Conservation (phyloP, 1,284 basidiomycete genomes). For the Malassezia caprae region DNA sequence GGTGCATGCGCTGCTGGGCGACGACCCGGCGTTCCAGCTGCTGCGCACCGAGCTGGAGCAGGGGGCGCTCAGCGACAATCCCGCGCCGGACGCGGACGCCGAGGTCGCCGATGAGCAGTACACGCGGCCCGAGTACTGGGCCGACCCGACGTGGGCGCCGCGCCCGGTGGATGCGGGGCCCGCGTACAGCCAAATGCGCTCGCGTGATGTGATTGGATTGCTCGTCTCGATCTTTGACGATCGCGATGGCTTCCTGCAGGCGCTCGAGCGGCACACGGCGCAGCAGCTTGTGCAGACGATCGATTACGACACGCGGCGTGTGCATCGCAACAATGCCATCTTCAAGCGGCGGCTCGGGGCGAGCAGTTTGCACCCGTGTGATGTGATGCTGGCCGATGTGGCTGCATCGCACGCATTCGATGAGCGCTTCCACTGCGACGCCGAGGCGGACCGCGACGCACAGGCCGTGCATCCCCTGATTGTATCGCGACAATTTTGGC, state of each 20-base stretch:
- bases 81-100: not conserved
- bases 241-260: slow-evolving; percentile 34
- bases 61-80: slow-evolving; percentile 3
- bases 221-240: slow-evolving; percentile 46
- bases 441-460: not conserved
- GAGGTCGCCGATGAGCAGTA: slow-evolving; percentile 3
- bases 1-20: slow-evolving; percentile 40
- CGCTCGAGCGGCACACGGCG: slow-evolving; percentile 41
- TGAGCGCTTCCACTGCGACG: slow-evolving; percentile 21
- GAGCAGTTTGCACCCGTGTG: slow-evolving; percentile 36
- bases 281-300: slow-evolving; percentile 36
- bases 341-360: slow-evolving; percentile 44
- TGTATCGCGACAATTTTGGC: slow-evolving; percentile 44
- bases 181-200: slow-evolving; percentile 33
- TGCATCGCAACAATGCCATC: slow-evolving; percentile 41
- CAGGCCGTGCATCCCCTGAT: slow-evolving; percentile 32
- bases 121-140: slow-evolving; percentile 19
- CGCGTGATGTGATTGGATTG: slow-evolving; percentile 41
- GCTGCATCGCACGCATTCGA: slow-evolving; percentile 29
- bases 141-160: slow-evolving; percentile 13
- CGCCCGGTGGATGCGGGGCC: slow-evolving; percentile 24
- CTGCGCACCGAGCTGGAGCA: slow-evolving; percentile 35
- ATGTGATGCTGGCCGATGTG: slow-evolving; percentile 46
- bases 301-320: slow-evolving; percentile 29
- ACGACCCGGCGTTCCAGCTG: slow-evolving; percentile 34